phyloP scores from a whole-genome alignment of 75 land plant genomes.

The Cryptomeria japonica region DNA sequence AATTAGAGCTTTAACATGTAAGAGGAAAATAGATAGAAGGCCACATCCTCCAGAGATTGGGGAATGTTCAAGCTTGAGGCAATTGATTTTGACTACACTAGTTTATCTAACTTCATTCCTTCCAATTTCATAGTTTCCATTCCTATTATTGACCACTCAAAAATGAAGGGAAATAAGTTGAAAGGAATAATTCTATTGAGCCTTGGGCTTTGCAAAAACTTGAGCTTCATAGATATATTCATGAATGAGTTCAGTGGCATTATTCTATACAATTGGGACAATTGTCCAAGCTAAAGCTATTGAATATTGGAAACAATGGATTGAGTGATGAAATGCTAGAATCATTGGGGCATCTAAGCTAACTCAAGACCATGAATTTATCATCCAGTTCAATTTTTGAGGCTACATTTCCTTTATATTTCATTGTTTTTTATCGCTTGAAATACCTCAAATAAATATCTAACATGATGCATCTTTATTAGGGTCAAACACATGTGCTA shows the following conservation, averaged over 20 bases:
- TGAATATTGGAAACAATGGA: slow-evolving; percentile 50
- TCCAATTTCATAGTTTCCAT: slow-evolving; percentile 14
- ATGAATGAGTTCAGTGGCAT: slow-evolving; percentile 49
- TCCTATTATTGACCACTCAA: not conserved
- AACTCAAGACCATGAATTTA: slow-evolving; percentile 37
- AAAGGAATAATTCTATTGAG: slow-evolving; percentile 33
- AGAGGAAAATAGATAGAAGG: slow-evolving; percentile 43
- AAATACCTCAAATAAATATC: slow-evolving; percentile 54
- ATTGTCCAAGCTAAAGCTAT: slow-evolving; percentile 24
- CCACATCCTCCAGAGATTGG: slow-evolving; percentile 34
- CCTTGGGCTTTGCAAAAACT: slow-evolving; percentile 36
- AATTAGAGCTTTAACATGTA: slow-evolving; percentile 25
- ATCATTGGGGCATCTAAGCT: slow-evolving; percentile 24
- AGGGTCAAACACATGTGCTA: too few species aligned
- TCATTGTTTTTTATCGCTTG: slow-evolving; percentile 26
- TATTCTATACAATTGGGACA: slow-evolving; percentile 40
- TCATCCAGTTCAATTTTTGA: slow-evolving; percentile 45
- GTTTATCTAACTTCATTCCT: slow-evolving; percentile 52
- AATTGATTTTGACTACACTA: slow-evolving; percentile 43
- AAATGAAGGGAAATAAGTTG: too few species aligned
- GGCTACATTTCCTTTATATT: slow-evolving; percentile 45
- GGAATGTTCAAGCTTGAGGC: slow-evolving; percentile 30
- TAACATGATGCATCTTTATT: slow-evolving; percentile 49
- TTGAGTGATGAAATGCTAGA: slow-evolving; percentile 46
- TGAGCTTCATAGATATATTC: slow-evolving; percentile 54